Evolutionary conservation across 192 early-diverging fungal species (phyloP).

Genomic region (Phlyctochytrium bullatum): DNA sequence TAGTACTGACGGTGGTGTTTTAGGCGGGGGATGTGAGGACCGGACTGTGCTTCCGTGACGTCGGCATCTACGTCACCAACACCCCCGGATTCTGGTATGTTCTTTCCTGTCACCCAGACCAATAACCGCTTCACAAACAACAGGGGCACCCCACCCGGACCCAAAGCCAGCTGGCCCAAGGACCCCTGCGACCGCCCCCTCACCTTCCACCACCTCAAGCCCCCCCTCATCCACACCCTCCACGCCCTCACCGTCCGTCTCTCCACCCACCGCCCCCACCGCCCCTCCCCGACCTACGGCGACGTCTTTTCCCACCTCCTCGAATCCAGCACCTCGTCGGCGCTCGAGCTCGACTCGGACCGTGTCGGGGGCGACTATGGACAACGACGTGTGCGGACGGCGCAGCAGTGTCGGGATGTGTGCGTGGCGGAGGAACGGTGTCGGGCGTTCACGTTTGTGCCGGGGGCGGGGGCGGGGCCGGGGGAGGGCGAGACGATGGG

Average conservation of each 20-base stretch:
- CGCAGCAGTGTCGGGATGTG: slow-evolving; percentile 1
- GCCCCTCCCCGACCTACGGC: neutral
- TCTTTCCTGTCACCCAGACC: neutral
- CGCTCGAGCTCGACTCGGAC: neutral
- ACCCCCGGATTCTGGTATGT: slow-evolving; percentile 12
- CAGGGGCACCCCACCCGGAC: slow-evolving; percentile 25
- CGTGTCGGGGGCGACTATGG: neutral
- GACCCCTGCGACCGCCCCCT: slow-evolving; percentile 47
- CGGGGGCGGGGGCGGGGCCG: neutral
- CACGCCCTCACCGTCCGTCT: slow-evolving; percentile 14
- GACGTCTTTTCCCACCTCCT: too few species aligned
- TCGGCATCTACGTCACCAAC: slow-evolving; percentile 24
- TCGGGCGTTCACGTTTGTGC: neutral
- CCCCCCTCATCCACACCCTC: slow-evolving; percentile 40
- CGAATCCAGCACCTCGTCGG: neutral
- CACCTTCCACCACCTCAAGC: slow-evolving; percentile 54
- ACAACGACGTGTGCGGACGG: neutral
- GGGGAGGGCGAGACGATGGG: neutral
- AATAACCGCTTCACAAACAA: neutral
- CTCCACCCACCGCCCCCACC: neutral
- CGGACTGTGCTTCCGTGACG: slow-evolving; percentile 41
- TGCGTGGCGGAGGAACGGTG: neutral
- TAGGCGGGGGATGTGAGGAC: slow-evolving; percentile 39
- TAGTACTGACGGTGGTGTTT: neutral
- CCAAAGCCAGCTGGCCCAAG: slow-evolving; percentile 19